phyloP scores from a whole-genome alignment of 331 rosid species.

The Spiraea crenata region DNA sequence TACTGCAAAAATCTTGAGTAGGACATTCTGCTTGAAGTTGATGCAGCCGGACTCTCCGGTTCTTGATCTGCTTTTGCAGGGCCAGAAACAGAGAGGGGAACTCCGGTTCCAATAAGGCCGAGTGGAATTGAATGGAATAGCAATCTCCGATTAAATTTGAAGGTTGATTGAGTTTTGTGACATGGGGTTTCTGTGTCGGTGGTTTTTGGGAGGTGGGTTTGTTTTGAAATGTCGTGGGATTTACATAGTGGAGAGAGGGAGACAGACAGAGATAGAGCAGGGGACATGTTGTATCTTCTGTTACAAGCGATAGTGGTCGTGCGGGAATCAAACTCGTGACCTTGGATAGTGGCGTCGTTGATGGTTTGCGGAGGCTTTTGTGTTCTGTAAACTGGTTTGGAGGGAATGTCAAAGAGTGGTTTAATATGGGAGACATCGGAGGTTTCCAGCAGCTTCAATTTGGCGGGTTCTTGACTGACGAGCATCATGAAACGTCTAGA shows the following conservation, averaged over 20 bases:
- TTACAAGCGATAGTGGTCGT: no score
- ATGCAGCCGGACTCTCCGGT: constrained; percentile 56
- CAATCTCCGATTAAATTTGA: constrained; percentile 43
- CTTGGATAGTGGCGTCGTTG: not conserved
- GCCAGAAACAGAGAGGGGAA: constrained; percentile 30
- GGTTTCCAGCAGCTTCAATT: constrained; percentile 41
- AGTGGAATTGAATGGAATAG: constrained; percentile 36
- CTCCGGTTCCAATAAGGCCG: constrained; percentile 22
- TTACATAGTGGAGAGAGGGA: constrained; percentile 43
- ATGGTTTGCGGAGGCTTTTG: not conserved
- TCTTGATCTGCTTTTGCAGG: constrained; percentile 57
- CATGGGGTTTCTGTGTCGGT: constrained; percentile 35
- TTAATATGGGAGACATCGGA: constrained; percentile 30
- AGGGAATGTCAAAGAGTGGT: constrained; percentile 22
- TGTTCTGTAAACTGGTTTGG: not conserved
- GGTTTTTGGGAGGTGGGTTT: constrained; percentile 31
- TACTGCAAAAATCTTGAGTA: constrained; percentile 73
- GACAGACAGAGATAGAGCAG: constrained; percentile 45
- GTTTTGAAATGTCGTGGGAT: constrained; percentile 43
- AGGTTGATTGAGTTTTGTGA: constrained; percentile 23
- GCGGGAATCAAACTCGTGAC: no score
- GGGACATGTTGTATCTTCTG: constrained; percentile 30
- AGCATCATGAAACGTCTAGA: constrained; percentile 53
- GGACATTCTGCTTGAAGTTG: constrained; percentile 55
- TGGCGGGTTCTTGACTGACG: constrained; percentile 23